Evolutionary conservation across 176 grass and related monocot genomes (phyloP), one percentile per base, ranked within the genome.

Genomic region (Elaeis guineensis): DNA sequence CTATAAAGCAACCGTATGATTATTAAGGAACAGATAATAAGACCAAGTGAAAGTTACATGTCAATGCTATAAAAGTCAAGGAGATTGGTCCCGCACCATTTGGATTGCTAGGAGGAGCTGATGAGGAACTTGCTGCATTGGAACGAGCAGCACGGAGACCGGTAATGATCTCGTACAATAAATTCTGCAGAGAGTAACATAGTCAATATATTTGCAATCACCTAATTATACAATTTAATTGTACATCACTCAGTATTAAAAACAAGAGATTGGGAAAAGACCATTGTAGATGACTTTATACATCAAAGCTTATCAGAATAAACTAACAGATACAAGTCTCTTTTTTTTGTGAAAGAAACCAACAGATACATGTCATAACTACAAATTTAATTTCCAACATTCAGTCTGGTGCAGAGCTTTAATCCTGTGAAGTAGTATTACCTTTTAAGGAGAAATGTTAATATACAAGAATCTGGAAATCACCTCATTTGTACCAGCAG

Each of bases 91-190:
- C 60, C 55, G 54, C 49, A 89, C 84, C 94, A 59, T 83, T 86
- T 16, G 78, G 78, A 67, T 83, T 82, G 68, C 65, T 78, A 64
- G 81, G 28, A 19, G 84, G 72, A 69, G 84, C 81, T 49, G 94
- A 79, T 25, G 94, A 98, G 65, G 88, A 98, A 70, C 84, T 91
- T 28, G 88, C 84, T 58, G 72, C 82, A 76, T 98, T 79, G 59
- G 79, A 76, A 69, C 79, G 66, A 75, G 69, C 88, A 4, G 72
- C 57, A 6, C 79, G 77, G 59, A 98, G 67, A 74, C 94, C 83
- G 75, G 78, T 83, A 50, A 98, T 98, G 63, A 98, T 98, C 64
- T 98, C 94, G 79, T 83, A 98, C 14, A 98, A 71, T 76, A 98
- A 75, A 58, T 79, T 92, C 94, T 98, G 79, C 69, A 72, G 17